These are phyloP conservation scores for Mycosphaerella sp. DNA, from an alignment of 2,329 filamentous ascomycete species.

Conservation along the genomic window DNA sequence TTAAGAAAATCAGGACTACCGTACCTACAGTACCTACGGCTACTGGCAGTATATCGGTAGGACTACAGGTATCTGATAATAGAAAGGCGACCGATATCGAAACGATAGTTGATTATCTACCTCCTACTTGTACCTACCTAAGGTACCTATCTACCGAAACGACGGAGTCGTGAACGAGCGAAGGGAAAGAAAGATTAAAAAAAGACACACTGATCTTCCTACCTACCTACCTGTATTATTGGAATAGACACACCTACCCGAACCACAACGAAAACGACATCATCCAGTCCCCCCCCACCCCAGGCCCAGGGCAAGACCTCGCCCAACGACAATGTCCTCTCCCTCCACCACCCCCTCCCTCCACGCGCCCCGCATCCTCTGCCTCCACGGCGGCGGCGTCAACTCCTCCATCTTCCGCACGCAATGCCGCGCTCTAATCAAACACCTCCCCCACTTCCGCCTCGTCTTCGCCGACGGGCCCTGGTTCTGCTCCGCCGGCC, in stretches of 20 bases:
- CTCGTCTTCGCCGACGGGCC: constrained; percentile 67
- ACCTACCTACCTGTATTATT: neutral
- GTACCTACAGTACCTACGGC: too few species aligned
- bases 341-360: neutral
- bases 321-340: constrained; percentile 9
- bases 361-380: constrained; percentile 59
- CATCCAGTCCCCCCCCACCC: neutral
- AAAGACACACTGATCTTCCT: too few species aligned
- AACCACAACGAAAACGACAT: neutral
- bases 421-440: constrained; percentile 56
- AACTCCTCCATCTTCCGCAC: constrained; percentile 62
- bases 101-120: too few species aligned
- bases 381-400: constrained; percentile 72
- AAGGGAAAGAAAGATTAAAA: too few species aligned
- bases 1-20: too few species aligned
- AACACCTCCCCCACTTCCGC: constrained; percentile 55
- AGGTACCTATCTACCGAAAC: too few species aligned
- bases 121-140: too few species aligned
- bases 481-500: constrained; percentile 55
- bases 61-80: too few species aligned
- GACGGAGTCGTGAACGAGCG: too few species aligned
- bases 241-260: neutral
- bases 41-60: too few species aligned
- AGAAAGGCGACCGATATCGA: too few species aligned
- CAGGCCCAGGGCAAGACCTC: constrained; percentile 13